Percentiles rank a stretch among this genome's conserved stretches.
Evolutionary conservation across 2,329 filamentous ascomycete species (phyloP).

Genomic region (Hymenoscyphus infarciens): DNA sequence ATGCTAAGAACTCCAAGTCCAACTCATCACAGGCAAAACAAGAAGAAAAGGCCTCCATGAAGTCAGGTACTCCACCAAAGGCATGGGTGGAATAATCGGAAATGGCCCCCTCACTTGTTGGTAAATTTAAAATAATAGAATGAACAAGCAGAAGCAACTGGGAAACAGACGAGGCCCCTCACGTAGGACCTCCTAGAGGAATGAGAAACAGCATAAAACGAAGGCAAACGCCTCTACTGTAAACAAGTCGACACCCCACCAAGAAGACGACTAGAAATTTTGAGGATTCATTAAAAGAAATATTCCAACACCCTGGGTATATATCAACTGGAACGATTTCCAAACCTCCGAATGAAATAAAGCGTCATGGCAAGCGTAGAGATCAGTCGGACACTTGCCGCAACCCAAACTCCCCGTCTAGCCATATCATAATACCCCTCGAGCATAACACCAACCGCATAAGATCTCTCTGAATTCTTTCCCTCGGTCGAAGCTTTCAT

Average conservation of each 20-base stretch:
- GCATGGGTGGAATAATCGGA: no score
- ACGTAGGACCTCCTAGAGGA: no score
- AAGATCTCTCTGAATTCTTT: slow-evolving; percentile 22
- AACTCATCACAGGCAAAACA: no score
- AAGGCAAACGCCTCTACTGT: neutral
- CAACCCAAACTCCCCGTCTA: slow-evolving; percentile 31
- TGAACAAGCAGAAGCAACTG: no score
- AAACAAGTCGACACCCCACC: neutral
- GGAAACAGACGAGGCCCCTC: no score
- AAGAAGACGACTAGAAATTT: neutral
- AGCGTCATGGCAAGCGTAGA: slow-evolving; percentile 7
- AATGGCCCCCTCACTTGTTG: no score
- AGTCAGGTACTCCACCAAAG: no score
- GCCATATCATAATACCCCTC: slow-evolving; percentile 35
- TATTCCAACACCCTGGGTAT: neutral
- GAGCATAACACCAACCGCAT: slow-evolving; percentile 33
- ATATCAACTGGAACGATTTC: slow-evolving; percentile 4
- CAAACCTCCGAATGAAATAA: slow-evolving; percentile 8
- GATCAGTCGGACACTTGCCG: slow-evolving; percentile 23
- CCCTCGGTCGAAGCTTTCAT: slow-evolving; percentile 18
- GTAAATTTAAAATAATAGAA: no score
- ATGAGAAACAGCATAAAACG: no score
- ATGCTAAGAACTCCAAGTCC: no score
- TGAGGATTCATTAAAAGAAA: neutral
- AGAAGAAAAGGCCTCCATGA: no score